A percentile compares a stretch with the other conserved stretches of the same genome.
These are phyloP conservation scores for Sporothrix schenckii DNA, from an alignment of 2,329 filamentous ascomycete species.

Conservation along the genomic window DNA sequence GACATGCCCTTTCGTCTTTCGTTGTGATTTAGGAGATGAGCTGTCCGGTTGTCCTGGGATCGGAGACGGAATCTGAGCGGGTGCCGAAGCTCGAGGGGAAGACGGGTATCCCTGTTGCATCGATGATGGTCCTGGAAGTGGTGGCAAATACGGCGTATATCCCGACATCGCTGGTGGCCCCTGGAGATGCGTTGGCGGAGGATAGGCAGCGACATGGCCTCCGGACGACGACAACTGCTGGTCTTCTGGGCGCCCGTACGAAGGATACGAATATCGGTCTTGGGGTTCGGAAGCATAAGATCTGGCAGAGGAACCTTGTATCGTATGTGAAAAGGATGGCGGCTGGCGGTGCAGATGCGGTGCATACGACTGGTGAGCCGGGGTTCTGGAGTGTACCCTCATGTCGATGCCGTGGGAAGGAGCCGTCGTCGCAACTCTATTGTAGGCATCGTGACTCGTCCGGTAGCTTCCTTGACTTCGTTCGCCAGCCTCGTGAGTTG, in stretches of 20 bases:
- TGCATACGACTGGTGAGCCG: constrained; percentile 4
- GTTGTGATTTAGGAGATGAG: constrained; percentile 61
- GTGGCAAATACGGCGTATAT: constrained; percentile 40
- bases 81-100: constrained; percentile 39
- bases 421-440: constrained; percentile 44
- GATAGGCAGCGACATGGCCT: constrained; percentile 38
- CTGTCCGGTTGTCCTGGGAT: constrained; percentile 38
- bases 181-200: constrained; percentile 38
- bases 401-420: constrained; percentile 44
- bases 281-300: constrained; percentile 46
- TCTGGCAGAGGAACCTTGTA: constrained; percentile 36
- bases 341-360: constrained; percentile 26
- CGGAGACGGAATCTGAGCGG: constrained; percentile 53
- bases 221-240: constrained; percentile 39
- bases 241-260: constrained; percentile 46
- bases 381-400: constrained; percentile 38
- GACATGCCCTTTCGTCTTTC: constrained; percentile 78
- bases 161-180: constrained; percentile 39
- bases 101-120: constrained; percentile 34
- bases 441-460: constrained; percentile 56
- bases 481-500: constrained; percentile 60
- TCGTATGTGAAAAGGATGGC: constrained; percentile 3
- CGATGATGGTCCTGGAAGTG: constrained; percentile 34
- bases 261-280: constrained; percentile 47
- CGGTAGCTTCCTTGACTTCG: constrained; percentile 56